Conservation (phyloP, 257 asterid genomes). For the Solanum piurae region DNA sequence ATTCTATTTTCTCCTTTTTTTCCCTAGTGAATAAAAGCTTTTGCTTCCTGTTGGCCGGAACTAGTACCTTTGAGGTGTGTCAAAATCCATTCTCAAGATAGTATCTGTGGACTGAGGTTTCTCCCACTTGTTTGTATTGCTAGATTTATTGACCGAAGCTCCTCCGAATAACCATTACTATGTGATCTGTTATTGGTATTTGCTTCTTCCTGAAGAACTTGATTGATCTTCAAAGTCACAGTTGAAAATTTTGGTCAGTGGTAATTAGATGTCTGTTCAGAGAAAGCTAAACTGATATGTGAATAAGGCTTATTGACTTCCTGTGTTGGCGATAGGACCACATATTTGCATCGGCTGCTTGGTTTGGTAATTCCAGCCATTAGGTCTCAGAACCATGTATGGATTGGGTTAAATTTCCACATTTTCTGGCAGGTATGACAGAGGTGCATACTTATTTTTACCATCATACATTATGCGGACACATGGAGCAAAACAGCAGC, state of each 20-base stretch:
- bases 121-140: not conserved
- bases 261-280: not conserved
- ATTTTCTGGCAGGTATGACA: constrained; percentile 53
- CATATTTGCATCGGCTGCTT: not conserved
- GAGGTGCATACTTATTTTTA: constrained; percentile 86
- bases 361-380: not conserved
- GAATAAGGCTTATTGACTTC: not conserved
- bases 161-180: not conserved
- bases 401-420: not conserved
- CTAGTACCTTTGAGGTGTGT: not conserved
- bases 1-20: not conserved
- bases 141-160: not conserved
- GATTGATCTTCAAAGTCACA: not conserved
- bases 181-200: not conserved
- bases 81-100: not conserved
- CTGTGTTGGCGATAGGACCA: not conserved
- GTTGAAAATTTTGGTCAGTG: not conserved
- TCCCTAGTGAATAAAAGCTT: not conserved
- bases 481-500: constrained; percentile 91
- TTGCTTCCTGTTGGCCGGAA: not conserved
- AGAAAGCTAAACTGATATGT: not conserved
- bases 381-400: not conserved
- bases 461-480: constrained; percentile 96
- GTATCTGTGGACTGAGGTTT: not conserved
- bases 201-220: not conserved